A percentile compares a stretch with the other conserved stretches of the same genome.
phyloP scores from a whole-genome alignment of 2,329 filamentous ascomycete species.

The Fusarium heterosporum region DNA sequence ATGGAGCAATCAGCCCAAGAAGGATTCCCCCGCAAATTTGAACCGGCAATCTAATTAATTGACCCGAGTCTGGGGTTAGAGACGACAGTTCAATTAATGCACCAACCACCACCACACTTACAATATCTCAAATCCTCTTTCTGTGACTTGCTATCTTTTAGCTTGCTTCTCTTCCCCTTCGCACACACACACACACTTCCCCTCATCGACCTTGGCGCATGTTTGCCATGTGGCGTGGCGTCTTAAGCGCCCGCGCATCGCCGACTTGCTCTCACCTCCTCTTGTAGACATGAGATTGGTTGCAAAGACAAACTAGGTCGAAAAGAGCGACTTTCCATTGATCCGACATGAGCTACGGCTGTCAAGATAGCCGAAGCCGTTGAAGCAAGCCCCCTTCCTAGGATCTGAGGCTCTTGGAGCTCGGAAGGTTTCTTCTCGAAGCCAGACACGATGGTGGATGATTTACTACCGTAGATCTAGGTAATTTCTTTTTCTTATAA shows the following conservation, averaged over 20 bases:
- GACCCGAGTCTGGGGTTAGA: slow-evolving; percentile 29
- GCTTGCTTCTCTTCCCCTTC: slow-evolving; percentile 2
- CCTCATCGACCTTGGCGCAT: slow-evolving; percentile 27
- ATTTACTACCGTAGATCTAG: slow-evolving; percentile 10
- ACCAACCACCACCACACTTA: slow-evolving; percentile 21
- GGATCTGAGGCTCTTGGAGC: slow-evolving; percentile 23
- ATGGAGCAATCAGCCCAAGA: neutral
- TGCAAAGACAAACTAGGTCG: slow-evolving; percentile 33
- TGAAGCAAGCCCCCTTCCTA: slow-evolving; percentile 33
- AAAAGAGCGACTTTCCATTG: slow-evolving; percentile 43
- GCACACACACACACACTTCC: slow-evolving; percentile 3
- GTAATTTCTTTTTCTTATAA: neutral
- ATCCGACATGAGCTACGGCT: slow-evolving; percentile 42
- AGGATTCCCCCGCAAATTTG: slow-evolving; percentile 31
- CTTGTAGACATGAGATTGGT: slow-evolving; percentile 10
- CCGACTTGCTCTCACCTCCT: neutral
- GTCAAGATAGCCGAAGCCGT: slow-evolving; percentile 46
- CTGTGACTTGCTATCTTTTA: slow-evolving; percentile 6
- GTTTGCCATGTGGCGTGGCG: slow-evolving; percentile 48
- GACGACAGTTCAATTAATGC: slow-evolving; percentile 17
- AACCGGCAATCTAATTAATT: neutral
- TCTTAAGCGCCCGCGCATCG: slow-evolving; percentile 7
- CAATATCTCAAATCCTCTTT: slow-evolving; percentile 2
- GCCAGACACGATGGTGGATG: neutral
- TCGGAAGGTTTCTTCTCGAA: slow-evolving; percentile 5